Evolutionary conservation across 352 stramenopile genomes (phyloP).

Genomic region (Globisporangium carolinianum): DNA sequence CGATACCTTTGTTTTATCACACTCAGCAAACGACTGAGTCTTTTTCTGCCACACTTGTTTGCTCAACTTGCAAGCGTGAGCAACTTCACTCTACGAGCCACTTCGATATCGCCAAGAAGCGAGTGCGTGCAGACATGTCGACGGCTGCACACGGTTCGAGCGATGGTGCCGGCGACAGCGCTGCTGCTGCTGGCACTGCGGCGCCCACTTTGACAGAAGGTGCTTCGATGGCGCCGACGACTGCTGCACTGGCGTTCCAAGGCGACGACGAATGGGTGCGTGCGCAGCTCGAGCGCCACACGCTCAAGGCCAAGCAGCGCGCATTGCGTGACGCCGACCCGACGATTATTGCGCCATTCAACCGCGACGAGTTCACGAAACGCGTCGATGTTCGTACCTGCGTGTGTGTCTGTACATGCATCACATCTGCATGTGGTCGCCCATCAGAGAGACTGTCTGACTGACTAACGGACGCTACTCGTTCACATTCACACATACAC

Average conservation of each 20-base stretch:
- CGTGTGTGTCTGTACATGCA: background rate
- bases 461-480: background rate
- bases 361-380: conserved; percentile 47
- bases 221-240: background rate
- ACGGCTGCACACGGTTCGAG: background rate
- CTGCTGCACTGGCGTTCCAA: conserved; percentile 18
- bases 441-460: no score
- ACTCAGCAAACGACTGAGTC: background rate
- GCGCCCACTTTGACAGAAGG: no score
- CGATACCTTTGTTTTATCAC: no score
- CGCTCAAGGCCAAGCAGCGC: conserved; percentile 30
- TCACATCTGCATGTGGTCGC: background rate
- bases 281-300: conserved; percentile 26
- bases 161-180: background rate
- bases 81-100: background rate
- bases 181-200: no score
- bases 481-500: background rate
- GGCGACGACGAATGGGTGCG: conserved; percentile 53
- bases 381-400: conserved; percentile 27
- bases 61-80: background rate
- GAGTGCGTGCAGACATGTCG: background rate
- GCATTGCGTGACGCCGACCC: conserved; percentile 21
- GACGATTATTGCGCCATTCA: conserved; percentile 40
- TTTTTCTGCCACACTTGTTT: background rate
- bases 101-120: no score